phyloP scores from a whole-genome alignment of 768 basidiomycete species.

The Tricholoma bakamatsutake region DNA sequence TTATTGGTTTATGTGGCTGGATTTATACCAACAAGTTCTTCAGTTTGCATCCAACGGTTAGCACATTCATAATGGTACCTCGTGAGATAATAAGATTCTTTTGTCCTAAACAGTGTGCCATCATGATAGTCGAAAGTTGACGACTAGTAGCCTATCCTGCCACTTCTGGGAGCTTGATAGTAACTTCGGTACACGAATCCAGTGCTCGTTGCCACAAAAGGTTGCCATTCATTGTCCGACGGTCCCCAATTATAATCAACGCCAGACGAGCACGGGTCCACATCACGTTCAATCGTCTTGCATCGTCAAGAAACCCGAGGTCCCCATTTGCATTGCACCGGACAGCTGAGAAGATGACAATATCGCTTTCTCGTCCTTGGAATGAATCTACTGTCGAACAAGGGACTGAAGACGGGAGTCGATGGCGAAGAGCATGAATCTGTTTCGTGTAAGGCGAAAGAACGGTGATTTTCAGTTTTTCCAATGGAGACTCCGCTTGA shows the following conservation, averaged over 20 bases:
- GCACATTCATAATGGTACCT: too few species aligned
- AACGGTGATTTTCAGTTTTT: constrained; percentile 35
- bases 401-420: constrained; percentile 30
- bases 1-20: background rate
- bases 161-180: constrained; percentile 1
- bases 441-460: constrained; percentile 62
- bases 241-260: constrained; percentile 57
- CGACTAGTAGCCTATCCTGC: background rate
- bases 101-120: too few species aligned
- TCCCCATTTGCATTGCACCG: constrained; percentile 54
- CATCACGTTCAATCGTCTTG: constrained; percentile 58
- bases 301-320: constrained; percentile 62
- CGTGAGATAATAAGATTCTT: too few species aligned
- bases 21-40: too few species aligned
- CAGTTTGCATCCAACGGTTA: too few species aligned
- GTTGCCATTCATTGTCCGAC: constrained; percentile 39
- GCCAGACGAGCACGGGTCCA: constrained; percentile 61
- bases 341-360: constrained; percentile 61
- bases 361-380: constrained; percentile 64
- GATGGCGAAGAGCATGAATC: constrained; percentile 37
- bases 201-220: constrained; percentile 50
- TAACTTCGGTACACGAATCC: constrained; percentile 29
- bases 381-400: constrained; percentile 57
- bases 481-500: constrained; percentile 9
- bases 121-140: too few species aligned